phyloP scores from a whole-genome alignment of 148 eudicot genomes.

The Vaccinium darrowii region DNA sequence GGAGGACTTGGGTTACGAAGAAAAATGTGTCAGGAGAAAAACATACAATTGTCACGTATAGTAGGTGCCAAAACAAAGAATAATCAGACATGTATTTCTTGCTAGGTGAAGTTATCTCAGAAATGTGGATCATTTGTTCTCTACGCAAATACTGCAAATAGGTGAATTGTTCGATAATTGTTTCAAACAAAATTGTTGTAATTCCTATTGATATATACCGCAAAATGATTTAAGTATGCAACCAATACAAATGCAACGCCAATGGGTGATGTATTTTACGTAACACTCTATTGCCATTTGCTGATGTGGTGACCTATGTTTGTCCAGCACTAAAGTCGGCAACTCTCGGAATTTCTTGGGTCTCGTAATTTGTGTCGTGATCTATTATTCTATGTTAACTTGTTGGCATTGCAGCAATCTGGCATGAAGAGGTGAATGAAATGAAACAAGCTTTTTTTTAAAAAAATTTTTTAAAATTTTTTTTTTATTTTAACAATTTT shows the following conservation, averaged over 20 bases:
- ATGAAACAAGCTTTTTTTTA: background rate
- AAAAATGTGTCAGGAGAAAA: background rate
- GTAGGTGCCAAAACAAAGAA: background rate
- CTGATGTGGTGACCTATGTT: background rate
- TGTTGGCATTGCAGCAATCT: background rate
- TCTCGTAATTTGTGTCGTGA: background rate
- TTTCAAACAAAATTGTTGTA: background rate
- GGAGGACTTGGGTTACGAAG: background rate
- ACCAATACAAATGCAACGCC: background rate
- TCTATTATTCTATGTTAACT: background rate
- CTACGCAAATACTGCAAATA: conserved; percentile 2
- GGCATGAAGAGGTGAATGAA: conserved; percentile 9
- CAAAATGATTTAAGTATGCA: background rate
- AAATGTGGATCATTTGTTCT: background rate
- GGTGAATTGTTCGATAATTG: background rate
- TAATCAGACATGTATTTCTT: background rate
- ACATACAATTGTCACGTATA: background rate
- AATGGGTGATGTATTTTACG: background rate
- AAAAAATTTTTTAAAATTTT: too few relatives aligned
- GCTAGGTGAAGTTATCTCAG: background rate
- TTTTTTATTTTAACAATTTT: background rate
- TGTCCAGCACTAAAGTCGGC: background rate
- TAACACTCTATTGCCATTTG: background rate
- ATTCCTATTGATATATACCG: background rate
- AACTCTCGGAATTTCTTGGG: background rate